Base-by-base conservation (phyloP, 208 protist species). In the Leishmania major region DNA sequence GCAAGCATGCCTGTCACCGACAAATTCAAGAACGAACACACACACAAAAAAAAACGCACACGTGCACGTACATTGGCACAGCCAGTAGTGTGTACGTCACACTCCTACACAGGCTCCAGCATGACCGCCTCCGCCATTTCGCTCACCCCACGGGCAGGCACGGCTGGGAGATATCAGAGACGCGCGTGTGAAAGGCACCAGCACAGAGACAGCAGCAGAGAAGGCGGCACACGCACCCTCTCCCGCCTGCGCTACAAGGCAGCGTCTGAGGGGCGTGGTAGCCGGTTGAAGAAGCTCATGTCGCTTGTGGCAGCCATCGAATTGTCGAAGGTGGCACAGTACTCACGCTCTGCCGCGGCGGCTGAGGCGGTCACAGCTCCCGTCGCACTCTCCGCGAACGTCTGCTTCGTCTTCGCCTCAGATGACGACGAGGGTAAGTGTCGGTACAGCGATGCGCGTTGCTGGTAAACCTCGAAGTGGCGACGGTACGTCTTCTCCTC, bases 391-490 rank as follows among this genome's bases (percentile, higher is more conserved):
- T 8, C 73, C 51, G 1, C 31, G 35, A 13, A 17, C 17, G 15
- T 72, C 2, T 47, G 60, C 51, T 35, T 64, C 17, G 5, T 45
- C 62, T 51, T 53, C 66, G 62, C 19, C 51, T 57, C 67, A 2
- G 43, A 8, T 60, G 6, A 7, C 8, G 78, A 19, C 40, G 70
- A 11, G 22, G 62, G 80, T 64, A 35, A 3, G 57, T 43, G 31
- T 11, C 77, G 86, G 84, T 97, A 98, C 17, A 97, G 81, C 49
- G 88, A 92, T 49, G 90, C 84, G 28, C 93, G 93, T 71, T 89
- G 87, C 4, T 75, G 76, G 81, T 92, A 98, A 35, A 87, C 28
- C 70, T 93, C 82, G 66, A 93, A 92, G 70, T 93, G 94, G 1
- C 79, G 70, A 49, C 79, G 84, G 89, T 96, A 97, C 79, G 96